Evolutionary conservation across 1,139 yeast genomes (phyloP).

Genomic region (Geotrichum cucujoidarum): DNA sequence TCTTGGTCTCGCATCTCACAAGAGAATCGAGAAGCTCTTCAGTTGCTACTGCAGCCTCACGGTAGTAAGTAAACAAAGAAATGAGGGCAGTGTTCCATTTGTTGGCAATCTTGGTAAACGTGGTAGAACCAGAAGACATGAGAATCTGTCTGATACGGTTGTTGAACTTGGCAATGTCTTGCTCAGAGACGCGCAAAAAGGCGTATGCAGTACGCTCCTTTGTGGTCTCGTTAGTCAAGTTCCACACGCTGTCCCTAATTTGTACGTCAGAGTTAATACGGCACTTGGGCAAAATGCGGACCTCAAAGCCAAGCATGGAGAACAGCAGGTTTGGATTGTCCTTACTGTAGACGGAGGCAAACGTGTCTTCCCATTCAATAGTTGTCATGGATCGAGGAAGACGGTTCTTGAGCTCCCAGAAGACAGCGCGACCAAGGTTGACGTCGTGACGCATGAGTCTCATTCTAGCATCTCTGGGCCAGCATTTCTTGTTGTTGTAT

Average conservation of each 20-base stretch:
- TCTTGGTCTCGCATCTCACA: constrained; percentile 88
- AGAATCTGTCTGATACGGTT: constrained; percentile 83
- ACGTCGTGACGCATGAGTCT: constrained; percentile 87
- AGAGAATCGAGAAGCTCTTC: constrained; percentile 70
- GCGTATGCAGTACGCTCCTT: constrained; percentile 91
- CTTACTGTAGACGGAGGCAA: constrained; percentile 81
- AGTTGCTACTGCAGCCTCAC: constrained; percentile 90
- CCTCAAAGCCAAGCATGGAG: constrained; percentile 93
- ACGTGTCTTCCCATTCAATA: constrained; percentile 74
- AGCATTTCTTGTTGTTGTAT: constrained; percentile 82
- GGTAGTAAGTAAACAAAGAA: constrained; percentile 77
- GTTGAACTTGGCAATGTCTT: constrained; percentile 73
- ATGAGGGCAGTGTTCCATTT: constrained; percentile 95
- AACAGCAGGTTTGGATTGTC: constrained; percentile 87
- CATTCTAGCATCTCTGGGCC: constrained; percentile 95
- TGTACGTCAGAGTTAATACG: constrained; percentile 44
- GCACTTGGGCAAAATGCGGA: constrained; percentile 73
- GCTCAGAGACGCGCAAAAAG: constrained; percentile 73
- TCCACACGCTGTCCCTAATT: constrained; percentile 86
- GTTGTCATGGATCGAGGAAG: constrained; percentile 71
- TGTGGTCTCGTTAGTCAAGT: constrained; percentile 61
- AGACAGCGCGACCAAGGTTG: constrained; percentile 83
- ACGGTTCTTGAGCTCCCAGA: constrained; percentile 83
- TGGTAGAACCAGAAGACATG: constrained; percentile 94
- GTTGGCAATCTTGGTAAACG: constrained; percentile 90